Evolutionary conservation across 352 stramenopile species (phyloP), one percentile per base, ranked within the genome.

Genomic region (Lagenidium giganteum): DNA sequence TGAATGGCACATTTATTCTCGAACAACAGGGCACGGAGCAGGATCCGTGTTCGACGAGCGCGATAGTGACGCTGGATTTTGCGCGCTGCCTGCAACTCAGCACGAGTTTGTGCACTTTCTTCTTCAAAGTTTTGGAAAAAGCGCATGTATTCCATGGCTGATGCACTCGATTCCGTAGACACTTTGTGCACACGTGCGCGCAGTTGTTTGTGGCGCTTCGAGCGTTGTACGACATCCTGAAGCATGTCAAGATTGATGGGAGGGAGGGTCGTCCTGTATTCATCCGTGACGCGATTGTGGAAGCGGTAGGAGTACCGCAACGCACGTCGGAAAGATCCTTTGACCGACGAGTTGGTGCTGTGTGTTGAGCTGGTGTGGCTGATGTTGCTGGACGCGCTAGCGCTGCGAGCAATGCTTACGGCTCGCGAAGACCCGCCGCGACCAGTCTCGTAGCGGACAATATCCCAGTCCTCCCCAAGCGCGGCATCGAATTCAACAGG

Each of bases 221-320:
- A 86, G 23, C 81, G 67, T 30, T 92, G 77, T 1, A 90, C 72
- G 4, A 83, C 64, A 20, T 88, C 72, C 51, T 89, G 80, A 12
- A 92, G 54, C 1, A 84, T 52, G 16, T 44, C 40, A 31, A 68
- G 79, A 48, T 89, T 54, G 24, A 89, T 71, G 0, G 67, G 63
- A 11, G 80, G 80, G 7, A 81, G 62, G 4, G 51, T 52, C 2
- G 50, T 29, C 0, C 73, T 64, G 8, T 81, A 32, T 17, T 89
- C 72, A 2, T 66, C 63, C 1, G 74, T 89, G 23, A 57, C 8
- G 0, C 70, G 71, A 38, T 85, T 73, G 47, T 79, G 67, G 54
- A 88, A 92, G 14, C 88, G 43, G 38, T 86, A 92, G n/a, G n/a
- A n/a, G n/a, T n/a, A n/a, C n/a, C n/a, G n/a, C n/a, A n/a, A n/a